phyloP scores from a whole-genome alignment of 2,329 filamentous ascomycete species.

The Colletotrichum tamarilloi region DNA sequence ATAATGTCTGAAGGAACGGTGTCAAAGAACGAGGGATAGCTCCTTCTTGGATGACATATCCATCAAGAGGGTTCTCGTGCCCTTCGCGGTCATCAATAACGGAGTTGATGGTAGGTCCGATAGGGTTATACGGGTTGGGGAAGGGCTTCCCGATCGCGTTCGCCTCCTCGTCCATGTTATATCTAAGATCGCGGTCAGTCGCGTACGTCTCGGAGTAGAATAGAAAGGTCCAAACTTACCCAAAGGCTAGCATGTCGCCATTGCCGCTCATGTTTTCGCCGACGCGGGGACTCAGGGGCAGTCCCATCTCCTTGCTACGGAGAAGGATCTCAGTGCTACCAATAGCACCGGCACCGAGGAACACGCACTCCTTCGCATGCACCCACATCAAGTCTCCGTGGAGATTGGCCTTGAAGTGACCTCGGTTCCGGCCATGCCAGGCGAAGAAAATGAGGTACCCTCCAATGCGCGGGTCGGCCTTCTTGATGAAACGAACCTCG shows the following conservation, averaged over 20 bases:
- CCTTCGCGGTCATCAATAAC: slow-evolving; percentile 69
- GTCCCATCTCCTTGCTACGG: slow-evolving; percentile 67
- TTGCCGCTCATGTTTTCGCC: slow-evolving; percentile 74
- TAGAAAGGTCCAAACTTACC: slow-evolving; percentile 47
- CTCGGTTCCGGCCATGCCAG: slow-evolving; percentile 71
- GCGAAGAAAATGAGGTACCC: slow-evolving; percentile 74
- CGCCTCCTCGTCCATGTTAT: slow-evolving; percentile 67
- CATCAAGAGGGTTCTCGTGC: slow-evolving; percentile 66
- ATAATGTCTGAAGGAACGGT: slow-evolving; percentile 65
- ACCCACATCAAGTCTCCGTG: slow-evolving; percentile 75
- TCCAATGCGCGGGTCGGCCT: slow-evolving; percentile 55
- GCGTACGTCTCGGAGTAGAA: not conserved
- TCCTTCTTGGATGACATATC: slow-evolving; percentile 74
- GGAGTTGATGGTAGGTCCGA: slow-evolving; percentile 72
- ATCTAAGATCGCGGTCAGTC: slow-evolving; percentile 50
- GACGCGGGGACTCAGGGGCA: slow-evolving; percentile 66
- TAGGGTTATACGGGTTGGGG: slow-evolving; percentile 62
- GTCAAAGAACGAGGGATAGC: slow-evolving; percentile 68
- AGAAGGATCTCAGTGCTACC: slow-evolving; percentile 75
- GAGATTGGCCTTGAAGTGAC: slow-evolving; percentile 63
- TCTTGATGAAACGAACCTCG: slow-evolving; percentile 72
- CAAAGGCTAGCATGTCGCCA: slow-evolving; percentile 74
- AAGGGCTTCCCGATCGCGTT: slow-evolving; percentile 65
- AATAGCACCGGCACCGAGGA: slow-evolving; percentile 73
- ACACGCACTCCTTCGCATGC: slow-evolving; percentile 71